Percentiles rank a stretch among this genome's conserved stretches.
Conservation (phyloP, 1,284 basidiomycete genomes). For the Leccinum olivaceoglutinosum region DNA sequence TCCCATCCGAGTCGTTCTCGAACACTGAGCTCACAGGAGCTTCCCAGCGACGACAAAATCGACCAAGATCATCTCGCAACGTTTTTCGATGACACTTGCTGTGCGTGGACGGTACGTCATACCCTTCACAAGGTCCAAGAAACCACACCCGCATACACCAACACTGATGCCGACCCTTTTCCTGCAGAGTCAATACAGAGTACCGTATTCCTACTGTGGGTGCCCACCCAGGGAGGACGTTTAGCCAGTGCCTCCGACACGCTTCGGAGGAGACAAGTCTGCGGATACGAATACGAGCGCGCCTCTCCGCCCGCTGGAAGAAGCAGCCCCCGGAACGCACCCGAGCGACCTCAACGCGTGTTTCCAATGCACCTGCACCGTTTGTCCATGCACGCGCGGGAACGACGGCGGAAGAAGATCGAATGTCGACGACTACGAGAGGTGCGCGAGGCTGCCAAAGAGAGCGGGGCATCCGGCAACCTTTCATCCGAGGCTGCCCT, state of each 20-base stretch:
- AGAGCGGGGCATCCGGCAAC: background rate
- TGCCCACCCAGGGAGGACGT: slow-evolving; percentile 40
- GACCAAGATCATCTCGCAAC: slow-evolving; percentile 38
- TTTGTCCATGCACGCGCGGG: slow-evolving; percentile 16
- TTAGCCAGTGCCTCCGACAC: slow-evolving; percentile 30
- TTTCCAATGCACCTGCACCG: slow-evolving; percentile 25
- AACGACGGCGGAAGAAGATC: slow-evolving; percentile 17
- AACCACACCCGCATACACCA: background rate
- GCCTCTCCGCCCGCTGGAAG: slow-evolving; percentile 19
- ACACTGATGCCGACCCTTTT: background rate
- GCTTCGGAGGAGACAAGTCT: slow-evolving; percentile 1
- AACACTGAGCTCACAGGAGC: background rate
- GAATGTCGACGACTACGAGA: slow-evolving; percentile 15
- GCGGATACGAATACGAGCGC: background rate
- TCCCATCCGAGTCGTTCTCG: background rate
- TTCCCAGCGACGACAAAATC: slow-evolving; percentile 43
- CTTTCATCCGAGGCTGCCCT: background rate
- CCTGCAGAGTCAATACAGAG: slow-evolving; percentile 32
- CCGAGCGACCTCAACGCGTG: slow-evolving; percentile 44
- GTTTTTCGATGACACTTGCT: slow-evolving; percentile 41
- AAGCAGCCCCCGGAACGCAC: slow-evolving; percentile 35
- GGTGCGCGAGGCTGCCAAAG: background rate
- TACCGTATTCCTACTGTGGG: slow-evolving; percentile 44
- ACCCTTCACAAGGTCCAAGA: background rate
- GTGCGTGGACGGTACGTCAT: slow-evolving; percentile 35